Evolutionary conservation across 768 basidiomycete genomes (phyloP), one percentile per base, ranked within the genome.

Genomic region (Calocybe cyanea): DNA sequence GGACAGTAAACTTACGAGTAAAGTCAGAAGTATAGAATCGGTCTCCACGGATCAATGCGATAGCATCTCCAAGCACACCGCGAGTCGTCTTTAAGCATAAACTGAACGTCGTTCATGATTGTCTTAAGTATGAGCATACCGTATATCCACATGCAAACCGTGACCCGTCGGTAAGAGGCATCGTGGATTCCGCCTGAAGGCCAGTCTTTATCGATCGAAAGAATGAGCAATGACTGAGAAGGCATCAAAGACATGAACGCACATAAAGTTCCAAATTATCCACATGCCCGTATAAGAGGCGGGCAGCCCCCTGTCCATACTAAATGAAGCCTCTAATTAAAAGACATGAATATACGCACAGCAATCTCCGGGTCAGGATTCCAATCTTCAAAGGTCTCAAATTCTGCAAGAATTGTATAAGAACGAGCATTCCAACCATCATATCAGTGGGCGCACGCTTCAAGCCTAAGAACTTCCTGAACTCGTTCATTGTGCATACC

Each of bases 401-500:
- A 75, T 42, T 63, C 70, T 70, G 37, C 6, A 42, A n/a, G 11
- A 41, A 25, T 31, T 19, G 7, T 13, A 34, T 38, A 14, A 37
- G 13, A 13, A 42, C 45, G 25, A 6, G 25, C 25, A 6, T 5
- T 28, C n/a, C n/a, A n/a, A 28, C 11, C 25, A 28, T 6, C 5
- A 28, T 15, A 17, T 3, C 24, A 13, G 1, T 14, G 7, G 14
- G 57, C 65, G n/a, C 40, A 69, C 70, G 60, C 53, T 70, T 72
- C 20, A 78, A 57, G 8, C 73, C 73, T 28, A 80, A 49, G 61
- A 72, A 74, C 48, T 62, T 54, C 37, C 77, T 63, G 60, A 77
- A 79, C 52, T 78, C 76, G 45, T 78, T 80, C 68, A 77, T 66
- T 3, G 73, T 70, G 55, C 76, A 75, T 1, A 72, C 68, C 18